These are phyloP conservation scores for Hsuehochloa calcarea DNA, from an alignment of 176 grass and related monocot genomes.

Conservation along the genomic window DNA sequence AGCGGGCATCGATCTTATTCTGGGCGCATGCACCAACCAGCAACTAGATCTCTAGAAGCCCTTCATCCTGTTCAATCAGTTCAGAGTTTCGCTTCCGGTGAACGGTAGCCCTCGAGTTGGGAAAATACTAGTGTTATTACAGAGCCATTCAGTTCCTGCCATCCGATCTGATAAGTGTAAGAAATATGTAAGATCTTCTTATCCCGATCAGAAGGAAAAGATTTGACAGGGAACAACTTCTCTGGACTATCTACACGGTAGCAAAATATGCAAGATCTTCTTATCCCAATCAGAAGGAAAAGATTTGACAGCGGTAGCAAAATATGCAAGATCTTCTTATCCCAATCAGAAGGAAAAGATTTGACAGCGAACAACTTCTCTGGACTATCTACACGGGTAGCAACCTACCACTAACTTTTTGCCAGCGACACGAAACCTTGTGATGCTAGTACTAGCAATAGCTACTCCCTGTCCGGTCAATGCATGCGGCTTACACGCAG, in stretches of 20 bases:
- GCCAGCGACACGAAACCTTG: neutral
- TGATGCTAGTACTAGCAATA: neutral
- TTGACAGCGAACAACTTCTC: neutral
- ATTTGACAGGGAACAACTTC: neutral
- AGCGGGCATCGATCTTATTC: too few species aligned
- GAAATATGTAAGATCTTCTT: neutral
- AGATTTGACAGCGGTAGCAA: neutral
- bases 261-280: neutral
- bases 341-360: neutral
- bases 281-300: neutral
- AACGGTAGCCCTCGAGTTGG: too few species aligned
- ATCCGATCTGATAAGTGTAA: neutral
- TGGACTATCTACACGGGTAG: neutral
- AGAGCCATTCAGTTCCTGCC: too few species aligned
- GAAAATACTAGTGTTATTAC: too few species aligned
- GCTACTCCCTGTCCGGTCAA: neutral
- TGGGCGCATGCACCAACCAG: too few species aligned
- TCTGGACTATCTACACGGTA: neutral
- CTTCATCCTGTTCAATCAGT: too few species aligned
- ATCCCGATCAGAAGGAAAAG: neutral
- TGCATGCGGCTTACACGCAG: neutral
- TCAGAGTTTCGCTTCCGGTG: too few species aligned
- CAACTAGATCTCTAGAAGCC: too few species aligned
- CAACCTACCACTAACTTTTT: neutral
- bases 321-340: neutral